Percentiles rank a stretch among this genome's conserved stretches.
These are phyloP conservation scores for Wickerhamiella slavikovae DNA, from an alignment of 805 yeast species.

Conservation along the genomic window DNA sequence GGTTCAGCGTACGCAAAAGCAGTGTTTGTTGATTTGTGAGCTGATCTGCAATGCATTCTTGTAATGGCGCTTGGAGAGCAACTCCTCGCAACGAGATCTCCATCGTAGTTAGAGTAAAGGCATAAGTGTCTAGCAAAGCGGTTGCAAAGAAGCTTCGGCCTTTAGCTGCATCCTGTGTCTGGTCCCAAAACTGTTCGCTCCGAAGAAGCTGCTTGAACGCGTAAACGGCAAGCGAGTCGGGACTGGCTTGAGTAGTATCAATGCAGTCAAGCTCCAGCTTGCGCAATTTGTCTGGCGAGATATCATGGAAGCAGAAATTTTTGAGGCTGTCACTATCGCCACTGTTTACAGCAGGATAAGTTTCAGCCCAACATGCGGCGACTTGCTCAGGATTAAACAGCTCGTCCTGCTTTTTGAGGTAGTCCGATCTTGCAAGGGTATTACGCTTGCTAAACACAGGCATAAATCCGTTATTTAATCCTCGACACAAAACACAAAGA, in stretches of 20 bases:
- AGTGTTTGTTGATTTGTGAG: slow-evolving; percentile 7
- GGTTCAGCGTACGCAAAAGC: slow-evolving; percentile 9
- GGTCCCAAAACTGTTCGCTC: slow-evolving; percentile 4
- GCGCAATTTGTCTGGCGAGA: background rate
- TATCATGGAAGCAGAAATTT: background rate
- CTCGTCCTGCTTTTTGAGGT: background rate
- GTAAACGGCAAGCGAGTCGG: background rate
- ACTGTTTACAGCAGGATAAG: background rate
- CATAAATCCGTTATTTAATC: slow-evolving; percentile 62
- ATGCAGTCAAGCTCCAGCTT: too few species aligned
- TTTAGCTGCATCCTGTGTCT: slow-evolving; percentile 2
- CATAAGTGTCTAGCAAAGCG: slow-evolving; percentile 3
- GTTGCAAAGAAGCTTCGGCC: too few species aligned
- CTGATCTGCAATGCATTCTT: slow-evolving; percentile 31
- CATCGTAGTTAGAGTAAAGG: slow-evolving; percentile 5
- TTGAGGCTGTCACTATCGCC: background rate
- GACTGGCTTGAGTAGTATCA: background rate
- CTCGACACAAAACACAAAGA: slow-evolving; percentile 79
- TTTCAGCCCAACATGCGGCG: too few species aligned
- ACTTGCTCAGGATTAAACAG: background rate
- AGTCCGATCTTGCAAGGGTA: slow-evolving; percentile 1
- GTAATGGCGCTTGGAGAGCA: slow-evolving; percentile 11
- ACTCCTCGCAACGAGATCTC: slow-evolving; percentile 11
- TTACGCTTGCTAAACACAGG: slow-evolving; percentile 50
- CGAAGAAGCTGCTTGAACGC: slow-evolving; percentile 7